A percentile compares a stretch with the other conserved stretches of the same genome.
phyloP scores from a whole-genome alignment of 345 rosid species.

The Citrus inodora region DNA sequence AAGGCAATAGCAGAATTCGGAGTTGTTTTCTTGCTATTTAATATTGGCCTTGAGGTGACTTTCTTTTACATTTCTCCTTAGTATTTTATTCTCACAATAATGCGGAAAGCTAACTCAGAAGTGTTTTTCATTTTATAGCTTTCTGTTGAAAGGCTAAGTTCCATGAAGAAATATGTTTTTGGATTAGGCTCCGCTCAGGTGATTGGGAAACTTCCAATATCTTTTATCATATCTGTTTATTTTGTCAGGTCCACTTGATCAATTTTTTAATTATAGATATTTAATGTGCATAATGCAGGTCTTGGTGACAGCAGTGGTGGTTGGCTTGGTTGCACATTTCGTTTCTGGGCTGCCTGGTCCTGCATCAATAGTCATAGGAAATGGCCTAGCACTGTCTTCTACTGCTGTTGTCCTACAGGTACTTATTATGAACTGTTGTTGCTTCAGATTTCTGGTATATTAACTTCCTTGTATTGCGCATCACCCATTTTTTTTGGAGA shows the following conservation, averaged over 20 bases:
- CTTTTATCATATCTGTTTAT: background rate
- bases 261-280: background rate
- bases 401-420: slow-evolving; percentile 99
- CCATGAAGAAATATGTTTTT: slow-evolving; percentile 99
- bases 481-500: background rate
- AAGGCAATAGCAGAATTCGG: slow-evolving; percentile 99
- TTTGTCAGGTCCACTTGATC: slow-evolving; percentile 2
- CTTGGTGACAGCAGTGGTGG: slow-evolving; percentile 81
- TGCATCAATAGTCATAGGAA: slow-evolving; percentile 94
- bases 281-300: slow-evolving; percentile 53
- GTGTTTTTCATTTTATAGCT: slow-evolving; percentile 56
- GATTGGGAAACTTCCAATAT: slow-evolving; percentile 21
- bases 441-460: slow-evolving; percentile 9
- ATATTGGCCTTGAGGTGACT: slow-evolving; percentile 97
- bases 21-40: slow-evolving; percentile 93
- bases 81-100: slow-evolving; percentile 16
- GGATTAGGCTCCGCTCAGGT: slow-evolving; percentile 98
- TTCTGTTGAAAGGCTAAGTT: slow-evolving; percentile 97
- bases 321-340: slow-evolving; percentile 80
- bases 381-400: slow-evolving; percentile 94
- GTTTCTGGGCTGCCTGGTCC: slow-evolving; percentile 84
- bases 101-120: slow-evolving; percentile 21
- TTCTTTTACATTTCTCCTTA: slow-evolving; percentile 14
- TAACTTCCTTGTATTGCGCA: background rate
- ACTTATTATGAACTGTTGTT: slow-evolving; percentile 12